These are phyloP conservation scores for Coemansia sp. DNA, from an alignment of 192 early-diverging fungal species.

Conservation along the genomic window DNA sequence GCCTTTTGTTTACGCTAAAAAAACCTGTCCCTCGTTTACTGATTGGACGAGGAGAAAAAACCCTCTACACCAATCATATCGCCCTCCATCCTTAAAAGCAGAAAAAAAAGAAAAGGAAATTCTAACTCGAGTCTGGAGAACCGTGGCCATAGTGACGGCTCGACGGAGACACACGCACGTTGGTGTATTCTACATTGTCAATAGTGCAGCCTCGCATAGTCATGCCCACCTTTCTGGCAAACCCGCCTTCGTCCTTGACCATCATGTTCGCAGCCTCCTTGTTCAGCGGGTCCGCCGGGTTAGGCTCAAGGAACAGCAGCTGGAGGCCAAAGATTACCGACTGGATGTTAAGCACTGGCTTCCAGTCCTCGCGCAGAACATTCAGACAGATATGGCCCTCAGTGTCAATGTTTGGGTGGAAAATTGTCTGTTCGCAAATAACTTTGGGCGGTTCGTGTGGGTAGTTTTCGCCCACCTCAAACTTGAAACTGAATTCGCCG, in stretches of 20 bases:
- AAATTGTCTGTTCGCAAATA: constrained; percentile 84
- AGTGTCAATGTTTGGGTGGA: constrained; percentile 97
- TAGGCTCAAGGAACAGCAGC: constrained; percentile 90
- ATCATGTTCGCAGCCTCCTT: constrained; percentile 91
- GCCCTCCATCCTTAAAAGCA: not conserved
- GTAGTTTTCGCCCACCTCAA: constrained; percentile 83
- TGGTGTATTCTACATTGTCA: constrained; percentile 69
- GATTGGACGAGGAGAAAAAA: not conserved
- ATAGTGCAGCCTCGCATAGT: constrained; percentile 78
- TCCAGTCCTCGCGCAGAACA: constrained; percentile 98
- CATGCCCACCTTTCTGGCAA: constrained; percentile 73
- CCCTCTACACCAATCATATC: not conserved
- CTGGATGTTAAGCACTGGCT: constrained; percentile 94
- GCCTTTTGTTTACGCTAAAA: constrained; percentile 22
- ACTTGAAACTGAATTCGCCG: constrained; percentile 79
- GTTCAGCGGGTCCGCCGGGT: constrained; percentile 97
- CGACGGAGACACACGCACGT: constrained; percentile 43
- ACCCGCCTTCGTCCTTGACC: constrained; percentile 64
- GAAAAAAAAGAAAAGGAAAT: constrained; percentile 1
- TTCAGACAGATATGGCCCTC: constrained; percentile 97
- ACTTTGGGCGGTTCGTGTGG: constrained; percentile 96
- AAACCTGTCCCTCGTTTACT: not conserved
- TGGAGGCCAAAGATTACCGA: constrained; percentile 88
- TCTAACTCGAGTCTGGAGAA: not conserved
- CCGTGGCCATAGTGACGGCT: not conserved